Evolutionary conservation across 768 basidiomycete genomes (phyloP), one percentile per base, ranked within the genome.

Genomic region (Tricholoma matsutake): DNA sequence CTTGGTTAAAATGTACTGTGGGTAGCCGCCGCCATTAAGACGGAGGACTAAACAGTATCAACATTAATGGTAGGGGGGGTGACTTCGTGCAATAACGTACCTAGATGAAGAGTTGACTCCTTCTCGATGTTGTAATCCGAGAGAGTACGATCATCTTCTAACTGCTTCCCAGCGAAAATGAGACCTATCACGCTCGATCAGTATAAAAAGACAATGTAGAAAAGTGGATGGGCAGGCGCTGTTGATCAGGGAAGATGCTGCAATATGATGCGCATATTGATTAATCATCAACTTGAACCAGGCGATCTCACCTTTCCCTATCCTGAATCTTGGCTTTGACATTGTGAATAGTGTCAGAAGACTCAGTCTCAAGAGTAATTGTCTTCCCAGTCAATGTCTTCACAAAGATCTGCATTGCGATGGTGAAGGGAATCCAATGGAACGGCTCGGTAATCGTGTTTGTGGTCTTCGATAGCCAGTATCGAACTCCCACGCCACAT

Each of bases 51-150:
- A 13, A 41, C 11, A 35, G 39, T 14, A 41, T 14, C 39, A 41
- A 41, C 39, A 41, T 41, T 41, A n/a, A 41, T 41, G 9, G 39
- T 41, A 41, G 39, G 39, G 13, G 34, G 39, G 13, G 39, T n/a
- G 5, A 13, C 34, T 35, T 35, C 34, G 4, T 35, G 32, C 10
- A 9, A 51, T 13, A 28, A 56, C 64, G 56, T 57, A 63, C 64
- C 66, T 6, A 75, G 73, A 57, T 88, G 80, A 59, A 91, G 78
- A 51, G 89, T 91, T 10, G 82, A 81, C 75, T 88, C 86, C 70
- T 87, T 86, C 66, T 67, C 60, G 6, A 67, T 67, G 16, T 65
- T 63, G 52, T 67, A 67, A 22, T 25, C 22, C 22, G 3, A 25
- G 22, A 25, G 22, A 25, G 3, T 25, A 25, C 22, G 3, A 25